A percentile compares a stretch with the other conserved stretches of the same genome.
Evolutionary conservation across 1,139 yeast species (phyloP).

Genomic region (Saccharomycopsis hybrid): DNA sequence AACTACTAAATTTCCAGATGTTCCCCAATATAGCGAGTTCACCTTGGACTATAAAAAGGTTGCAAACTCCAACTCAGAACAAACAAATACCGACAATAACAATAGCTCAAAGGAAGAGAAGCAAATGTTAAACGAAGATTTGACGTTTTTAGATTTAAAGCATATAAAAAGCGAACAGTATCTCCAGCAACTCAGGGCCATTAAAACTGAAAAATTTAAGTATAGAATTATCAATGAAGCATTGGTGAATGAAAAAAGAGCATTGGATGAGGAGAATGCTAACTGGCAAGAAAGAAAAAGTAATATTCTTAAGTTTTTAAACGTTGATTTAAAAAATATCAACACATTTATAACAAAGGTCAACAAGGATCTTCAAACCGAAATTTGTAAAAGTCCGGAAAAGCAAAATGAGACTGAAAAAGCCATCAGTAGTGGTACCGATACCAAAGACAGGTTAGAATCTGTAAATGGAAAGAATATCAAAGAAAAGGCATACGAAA

Average conservation of each 20-base stretch:
- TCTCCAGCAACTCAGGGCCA: conserved; percentile 15
- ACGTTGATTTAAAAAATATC: conserved; percentile 31
- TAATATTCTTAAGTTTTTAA: conserved; percentile 35
- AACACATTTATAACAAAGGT: conserved; percentile 32
- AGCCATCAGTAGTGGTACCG: too few species aligned
- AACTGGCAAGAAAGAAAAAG: conserved; percentile 39
- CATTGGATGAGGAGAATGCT: conserved; percentile 27
- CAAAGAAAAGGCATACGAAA: too few species aligned
- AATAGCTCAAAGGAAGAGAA: not conserved
- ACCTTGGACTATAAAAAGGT: not conserved
- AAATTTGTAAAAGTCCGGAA: too few species aligned
- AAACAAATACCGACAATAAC: not conserved
- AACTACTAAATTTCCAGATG: not conserved
- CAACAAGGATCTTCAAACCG: too few species aligned
- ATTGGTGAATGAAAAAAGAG: conserved; percentile 23
- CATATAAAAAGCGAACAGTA: conserved; percentile 5
- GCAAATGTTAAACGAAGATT: not conserved
- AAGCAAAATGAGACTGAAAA: too few species aligned
- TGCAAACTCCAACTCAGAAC: too few species aligned
- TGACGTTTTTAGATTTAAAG: conserved; percentile 19
- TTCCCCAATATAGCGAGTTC: not conserved
- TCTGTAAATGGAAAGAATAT: too few species aligned
- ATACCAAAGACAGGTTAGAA: too few species aligned
- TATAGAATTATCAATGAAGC: conserved; percentile 23
- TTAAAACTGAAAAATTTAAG: conserved; percentile 22